Conservation (phyloP, 2,329 filamentous ascomycete species). For the Sarocladiaceae sp. region DNA sequence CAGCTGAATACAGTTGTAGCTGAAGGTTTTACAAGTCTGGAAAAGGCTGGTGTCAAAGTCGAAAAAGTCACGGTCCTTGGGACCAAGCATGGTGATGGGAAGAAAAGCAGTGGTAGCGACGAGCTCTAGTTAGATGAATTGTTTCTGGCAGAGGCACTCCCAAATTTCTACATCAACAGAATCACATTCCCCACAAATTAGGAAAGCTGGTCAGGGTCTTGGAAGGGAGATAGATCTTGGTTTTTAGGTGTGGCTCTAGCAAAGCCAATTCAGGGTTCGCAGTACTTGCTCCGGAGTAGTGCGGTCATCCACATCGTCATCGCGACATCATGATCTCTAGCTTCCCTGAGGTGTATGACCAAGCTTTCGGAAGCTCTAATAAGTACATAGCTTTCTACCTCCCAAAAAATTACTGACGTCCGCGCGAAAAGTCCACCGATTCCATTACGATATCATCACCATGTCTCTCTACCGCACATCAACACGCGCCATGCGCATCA, state of each 20-base stretch:
- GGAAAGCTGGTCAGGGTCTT: too few relatives aligned
- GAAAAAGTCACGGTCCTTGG: conserved; percentile 45
- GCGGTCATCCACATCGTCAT: conserved; percentile 7
- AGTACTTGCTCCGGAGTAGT: neutral
- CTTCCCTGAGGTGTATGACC: neutral
- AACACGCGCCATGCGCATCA: conserved; percentile 7
- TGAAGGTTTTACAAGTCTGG: conserved; percentile 38
- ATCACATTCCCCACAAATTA: too few relatives aligned
- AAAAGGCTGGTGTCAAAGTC: conserved; percentile 37
- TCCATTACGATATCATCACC: neutral
- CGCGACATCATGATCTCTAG: conserved; percentile 6
- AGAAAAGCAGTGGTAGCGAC: neutral
- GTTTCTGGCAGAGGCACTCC: neutral
- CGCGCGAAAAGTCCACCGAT: neutral
- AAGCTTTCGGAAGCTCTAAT: neutral
- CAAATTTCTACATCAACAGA: neutral
- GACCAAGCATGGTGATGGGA: neutral
- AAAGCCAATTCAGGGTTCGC: conserved; percentile 5
- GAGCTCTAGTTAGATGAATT: neutral
- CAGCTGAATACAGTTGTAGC: conserved; percentile 32
- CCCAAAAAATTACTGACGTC: neutral
- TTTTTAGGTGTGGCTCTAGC: too few relatives aligned
- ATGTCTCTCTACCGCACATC: conserved; percentile 6
- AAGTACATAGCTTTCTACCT: neutral
- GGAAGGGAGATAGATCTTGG: too few relatives aligned